These are phyloP conservation scores for Monilinia fructigena DNA, from an alignment of 2,329 filamentous ascomycete genomes.

Conservation along the genomic window DNA sequence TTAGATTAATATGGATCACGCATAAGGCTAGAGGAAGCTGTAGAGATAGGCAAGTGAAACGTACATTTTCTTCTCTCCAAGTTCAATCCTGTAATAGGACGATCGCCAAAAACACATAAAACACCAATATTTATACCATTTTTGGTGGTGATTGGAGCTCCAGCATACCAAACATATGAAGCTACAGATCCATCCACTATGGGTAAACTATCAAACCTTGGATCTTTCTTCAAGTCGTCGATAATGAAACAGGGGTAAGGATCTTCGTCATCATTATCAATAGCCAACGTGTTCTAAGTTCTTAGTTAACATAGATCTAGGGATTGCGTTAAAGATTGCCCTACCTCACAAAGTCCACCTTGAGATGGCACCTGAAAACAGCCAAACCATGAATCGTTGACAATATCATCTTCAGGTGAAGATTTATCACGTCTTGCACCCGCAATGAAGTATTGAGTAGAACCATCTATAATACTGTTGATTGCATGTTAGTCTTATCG, in stretches of 20 bases:
- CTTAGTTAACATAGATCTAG: background rate
- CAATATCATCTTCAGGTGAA: constrained; percentile 20
- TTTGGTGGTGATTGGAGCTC: constrained; percentile 23
- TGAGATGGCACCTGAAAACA: constrained; percentile 32
- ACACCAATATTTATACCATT: constrained; percentile 48
- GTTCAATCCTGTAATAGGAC: background rate
- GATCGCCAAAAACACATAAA: constrained; percentile 56
- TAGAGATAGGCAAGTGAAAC: constrained; percentile 40
- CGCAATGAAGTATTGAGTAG: constrained; percentile 37
- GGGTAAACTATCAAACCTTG: constrained; percentile 23
- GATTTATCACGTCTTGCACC: constrained; percentile 27
- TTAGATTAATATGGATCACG: background rate
- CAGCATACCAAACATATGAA: constrained; percentile 26
- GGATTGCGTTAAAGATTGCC: background rate
- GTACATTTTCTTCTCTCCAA: constrained; percentile 21
- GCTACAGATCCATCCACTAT: constrained; percentile 24
- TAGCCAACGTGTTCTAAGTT: constrained; percentile 17
- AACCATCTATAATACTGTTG: constrained; percentile 21
- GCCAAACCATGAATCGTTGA: constrained; percentile 34
- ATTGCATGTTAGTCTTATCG: background rate
- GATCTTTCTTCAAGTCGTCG: constrained; percentile 22
- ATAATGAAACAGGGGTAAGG: constrained; percentile 25
- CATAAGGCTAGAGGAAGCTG: constrained; percentile 48
- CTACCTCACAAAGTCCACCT: constrained; percentile 38
- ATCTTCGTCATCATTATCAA: background rate